Conservation (phyloP, 176 grass and related monocot species). For the Oryza australiensis region DNA sequence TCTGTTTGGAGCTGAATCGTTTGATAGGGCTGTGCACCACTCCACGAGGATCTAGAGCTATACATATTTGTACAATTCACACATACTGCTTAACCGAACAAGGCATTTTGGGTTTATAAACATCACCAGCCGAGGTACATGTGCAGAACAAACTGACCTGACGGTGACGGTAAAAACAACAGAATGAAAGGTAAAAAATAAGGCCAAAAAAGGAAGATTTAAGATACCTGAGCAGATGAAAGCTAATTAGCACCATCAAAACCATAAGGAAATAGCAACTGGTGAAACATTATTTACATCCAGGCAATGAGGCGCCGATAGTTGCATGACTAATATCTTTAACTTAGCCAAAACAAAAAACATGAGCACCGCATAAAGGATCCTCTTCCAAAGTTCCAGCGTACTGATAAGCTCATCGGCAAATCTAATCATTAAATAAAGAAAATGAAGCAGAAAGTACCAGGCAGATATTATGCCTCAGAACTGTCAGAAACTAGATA, state of each 20-base stretch:
- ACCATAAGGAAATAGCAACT: background rate
- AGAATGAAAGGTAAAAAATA: too few relatives aligned
- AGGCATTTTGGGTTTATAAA: too few relatives aligned
- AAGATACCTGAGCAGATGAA: background rate
- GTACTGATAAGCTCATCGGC: constrained; percentile 37
- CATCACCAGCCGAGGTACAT: background rate
- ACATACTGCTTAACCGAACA: too few relatives aligned
- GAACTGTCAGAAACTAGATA: constrained; percentile 35
- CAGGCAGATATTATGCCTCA: constrained; percentile 35
- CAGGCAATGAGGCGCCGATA: background rate
- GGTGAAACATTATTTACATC: background rate
- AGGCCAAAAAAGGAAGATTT: too few relatives aligned
- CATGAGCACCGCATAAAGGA: constrained; percentile 1
- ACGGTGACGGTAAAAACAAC: too few relatives aligned
- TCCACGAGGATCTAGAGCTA: too few relatives aligned
- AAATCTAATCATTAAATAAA: constrained; percentile 43
- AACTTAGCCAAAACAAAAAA: background rate
- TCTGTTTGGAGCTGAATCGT: too few relatives aligned
- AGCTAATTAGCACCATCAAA: background rate
- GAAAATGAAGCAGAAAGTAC: constrained; percentile 22
- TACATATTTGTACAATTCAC: too few relatives aligned
- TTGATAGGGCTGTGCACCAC: too few relatives aligned
- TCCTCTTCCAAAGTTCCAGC: constrained; percentile 17
- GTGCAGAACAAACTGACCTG: background rate
- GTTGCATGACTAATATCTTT: background rate